Base-by-base conservation (phyloP, 768 basidiomycete genomes). In the Holtermanniella nyarrowii region DNA sequence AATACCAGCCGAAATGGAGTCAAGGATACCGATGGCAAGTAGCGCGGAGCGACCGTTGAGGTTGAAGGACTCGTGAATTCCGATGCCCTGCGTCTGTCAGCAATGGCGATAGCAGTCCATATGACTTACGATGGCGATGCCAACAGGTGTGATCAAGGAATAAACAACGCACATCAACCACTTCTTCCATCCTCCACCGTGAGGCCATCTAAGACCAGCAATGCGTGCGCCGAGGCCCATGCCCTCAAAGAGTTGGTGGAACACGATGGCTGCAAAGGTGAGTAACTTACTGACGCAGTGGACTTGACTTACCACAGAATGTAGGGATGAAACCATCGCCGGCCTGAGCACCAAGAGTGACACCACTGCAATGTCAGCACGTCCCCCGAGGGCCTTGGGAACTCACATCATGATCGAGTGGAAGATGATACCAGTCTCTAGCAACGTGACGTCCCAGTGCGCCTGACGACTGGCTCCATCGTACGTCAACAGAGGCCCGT, bases 381-480 rank as follows among this genome's bases (percentile, higher is more conserved):
- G 23, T 20, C 23, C 5, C 3, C 22, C 13, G 43, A 42, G 21
- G 21, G 12, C 13, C 20, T 31, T 14, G 11, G 12, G 26, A 39
- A 46, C 45, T 5, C 10, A 46, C 54, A 37, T 37, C 31, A 37
- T 37, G 31, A 37, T 37, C 49, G 66, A 67, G 43, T 70, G 65
- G 49, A 70, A 61, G 52, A 66, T 56, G 42, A 66, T 62, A 25
- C 69, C 69, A 16, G 59, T 56, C 51, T 70, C 69, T 27, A 70
- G 62, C n/a, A 64, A 52, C 1, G 57, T 43, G n/a, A 68, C 65
- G 12, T 59, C 49, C 58, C 31, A 37, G 31, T 37, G 31, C 7
- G 31, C 31, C 31, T 37, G 31, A 37, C 31, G 31, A 37, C 31
- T 37, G 16, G 31, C 31, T 7, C 52, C 56, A 40, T 56, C 40